Evolutionary conservation across 352 stramenopile species (phyloP).

Genomic region (Phytophthora nicotianae): DNA sequence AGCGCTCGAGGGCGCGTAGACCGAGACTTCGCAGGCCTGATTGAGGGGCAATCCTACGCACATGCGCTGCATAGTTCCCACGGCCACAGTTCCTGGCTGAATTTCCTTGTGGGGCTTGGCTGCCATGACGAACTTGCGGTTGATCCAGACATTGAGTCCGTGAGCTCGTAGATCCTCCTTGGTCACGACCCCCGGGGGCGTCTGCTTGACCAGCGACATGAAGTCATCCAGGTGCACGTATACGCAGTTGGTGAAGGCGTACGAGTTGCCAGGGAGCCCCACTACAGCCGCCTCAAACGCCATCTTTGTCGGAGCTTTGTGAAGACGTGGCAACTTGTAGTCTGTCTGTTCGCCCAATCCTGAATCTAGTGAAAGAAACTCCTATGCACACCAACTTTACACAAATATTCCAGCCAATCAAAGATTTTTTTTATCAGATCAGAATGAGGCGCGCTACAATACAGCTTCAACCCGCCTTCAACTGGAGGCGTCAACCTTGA

Average conservation of each 20-base stretch:
- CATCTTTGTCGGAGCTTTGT: slow-evolving; percentile 34
- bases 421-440: slow-evolving; percentile 17
- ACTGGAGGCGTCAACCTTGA: slow-evolving; percentile 26
- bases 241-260: slow-evolving; percentile 85
- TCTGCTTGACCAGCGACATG: slow-evolving; percentile 65
- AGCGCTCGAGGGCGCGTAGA: slow-evolving; percentile 56
- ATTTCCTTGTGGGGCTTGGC: slow-evolving; percentile 78
- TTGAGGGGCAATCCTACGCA: slow-evolving; percentile 71
- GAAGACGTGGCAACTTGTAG: slow-evolving; percentile 17
- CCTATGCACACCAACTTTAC: slow-evolving; percentile 7
- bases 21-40: slow-evolving; percentile 64
- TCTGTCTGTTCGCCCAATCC: slow-evolving; percentile 4
- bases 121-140: slow-evolving; percentile 84
- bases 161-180: slow-evolving; percentile 76
- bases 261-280: slow-evolving; percentile 73
- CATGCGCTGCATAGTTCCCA: slow-evolving; percentile 83
- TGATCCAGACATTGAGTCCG: slow-evolving; percentile 84
- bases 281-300: slow-evolving; percentile 65
- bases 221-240: slow-evolving; percentile 84
- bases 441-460: slow-evolving; percentile 1
- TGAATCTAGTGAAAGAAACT: slow-evolving; percentile 9
- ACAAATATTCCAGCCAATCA: slow-evolving; percentile 17
- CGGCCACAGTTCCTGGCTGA: slow-evolving; percentile 55
- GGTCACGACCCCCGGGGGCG: slow-evolving; percentile 59
- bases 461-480: slow-evolving; percentile 21